A percentile compares a stretch with the other conserved stretches of the same genome.
phyloP scores from a whole-genome alignment of 371 early-diverging fungal species.

The Fennellomyces sp. region DNA sequence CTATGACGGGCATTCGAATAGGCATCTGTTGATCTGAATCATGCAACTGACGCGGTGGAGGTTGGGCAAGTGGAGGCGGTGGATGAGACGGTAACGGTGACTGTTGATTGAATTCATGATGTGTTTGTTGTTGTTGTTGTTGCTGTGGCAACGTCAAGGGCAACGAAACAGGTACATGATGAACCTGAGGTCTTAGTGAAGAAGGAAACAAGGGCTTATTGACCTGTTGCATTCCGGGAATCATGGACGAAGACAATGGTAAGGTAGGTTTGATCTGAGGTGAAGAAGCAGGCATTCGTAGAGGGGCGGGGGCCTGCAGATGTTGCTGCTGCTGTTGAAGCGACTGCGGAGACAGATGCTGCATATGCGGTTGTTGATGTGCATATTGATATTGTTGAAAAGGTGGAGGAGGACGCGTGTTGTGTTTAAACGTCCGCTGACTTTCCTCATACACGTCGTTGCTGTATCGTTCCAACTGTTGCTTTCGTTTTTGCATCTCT shows the following conservation, averaged over 20 bases:
- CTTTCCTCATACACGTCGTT: slow-evolving; percentile 5
- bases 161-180: slow-evolving; percentile 10
- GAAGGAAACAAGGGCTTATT: slow-evolving; percentile 12
- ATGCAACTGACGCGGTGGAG: background rate
- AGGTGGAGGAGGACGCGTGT: background rate
- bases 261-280: slow-evolving; percentile 10
- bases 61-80: slow-evolving; percentile 5
- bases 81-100: slow-evolving; percentile 3
- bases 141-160: slow-evolving; percentile 12
- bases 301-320: slow-evolving; percentile 7
- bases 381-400: slow-evolving; percentile 9
- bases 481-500: slow-evolving; percentile 16
- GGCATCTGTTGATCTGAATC: slow-evolving; percentile 5
- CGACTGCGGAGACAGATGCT: slow-evolving; percentile 10
- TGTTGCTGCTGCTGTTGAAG: slow-evolving; percentile 10
- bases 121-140: slow-evolving; percentile 9
- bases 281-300: slow-evolving; percentile 1
- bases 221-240: slow-evolving; percentile 1
- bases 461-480: background rate
- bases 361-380: slow-evolving; percentile 13
- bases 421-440: slow-evolving; percentile 4
- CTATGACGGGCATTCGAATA: background rate
- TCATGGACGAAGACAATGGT: slow-evolving; percentile 8
- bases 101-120: background rate
- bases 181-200: slow-evolving; percentile 15